phyloP scores from a whole-genome alignment of 2,329 filamentous ascomycete species.

The Thelonectria olida region DNA sequence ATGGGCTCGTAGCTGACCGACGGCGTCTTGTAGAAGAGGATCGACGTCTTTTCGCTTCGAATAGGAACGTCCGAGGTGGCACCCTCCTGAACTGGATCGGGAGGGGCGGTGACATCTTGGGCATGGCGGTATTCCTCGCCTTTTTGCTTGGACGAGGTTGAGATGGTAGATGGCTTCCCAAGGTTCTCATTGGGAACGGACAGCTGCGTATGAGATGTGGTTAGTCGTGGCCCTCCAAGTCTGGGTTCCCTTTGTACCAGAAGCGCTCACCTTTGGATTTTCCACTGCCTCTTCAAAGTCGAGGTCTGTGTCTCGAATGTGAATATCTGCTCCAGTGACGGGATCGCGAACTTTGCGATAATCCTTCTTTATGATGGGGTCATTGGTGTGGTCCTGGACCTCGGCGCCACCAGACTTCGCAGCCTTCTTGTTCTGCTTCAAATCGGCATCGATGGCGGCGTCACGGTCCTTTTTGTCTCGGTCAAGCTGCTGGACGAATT shows the following conservation, averaged over 20 bases:
- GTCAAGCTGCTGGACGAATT: constrained; percentile 84
- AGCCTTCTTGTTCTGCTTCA: constrained; percentile 48
- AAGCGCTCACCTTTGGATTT: constrained; percentile 70
- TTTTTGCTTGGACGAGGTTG: constrained; percentile 76
- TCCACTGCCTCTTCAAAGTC: constrained; percentile 75
- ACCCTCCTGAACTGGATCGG: constrained; percentile 83
- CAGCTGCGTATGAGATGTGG: constrained; percentile 63
- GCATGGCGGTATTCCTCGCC: constrained; percentile 83
- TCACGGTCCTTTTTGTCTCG: constrained; percentile 81
- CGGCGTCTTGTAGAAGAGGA: constrained; percentile 94
- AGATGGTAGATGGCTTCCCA: constrained; percentile 75
- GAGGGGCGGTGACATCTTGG: constrained; percentile 91
- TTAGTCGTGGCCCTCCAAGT: background rate
- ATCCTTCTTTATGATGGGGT: constrained; percentile 49
- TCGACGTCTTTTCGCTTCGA: constrained; percentile 94
- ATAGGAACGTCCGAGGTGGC: constrained; percentile 94
- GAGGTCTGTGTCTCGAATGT: constrained; percentile 83
- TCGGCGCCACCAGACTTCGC: constrained; percentile 46
- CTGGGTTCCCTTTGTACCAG: rapidly evolving
- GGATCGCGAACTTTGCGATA: constrained; percentile 86
- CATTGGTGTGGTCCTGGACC: constrained; percentile 54
- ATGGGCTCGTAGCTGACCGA: constrained; percentile 90
- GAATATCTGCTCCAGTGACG: constrained; percentile 84
- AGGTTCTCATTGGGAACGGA: constrained; percentile 92
- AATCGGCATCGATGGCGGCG: constrained; percentile 70